Percentiles rank a stretch among this genome's conserved stretches.
These are phyloP conservation scores for Orbilia oligospora DNA, from an alignment of 2,329 filamentous ascomycete species.

Conservation along the genomic window DNA sequence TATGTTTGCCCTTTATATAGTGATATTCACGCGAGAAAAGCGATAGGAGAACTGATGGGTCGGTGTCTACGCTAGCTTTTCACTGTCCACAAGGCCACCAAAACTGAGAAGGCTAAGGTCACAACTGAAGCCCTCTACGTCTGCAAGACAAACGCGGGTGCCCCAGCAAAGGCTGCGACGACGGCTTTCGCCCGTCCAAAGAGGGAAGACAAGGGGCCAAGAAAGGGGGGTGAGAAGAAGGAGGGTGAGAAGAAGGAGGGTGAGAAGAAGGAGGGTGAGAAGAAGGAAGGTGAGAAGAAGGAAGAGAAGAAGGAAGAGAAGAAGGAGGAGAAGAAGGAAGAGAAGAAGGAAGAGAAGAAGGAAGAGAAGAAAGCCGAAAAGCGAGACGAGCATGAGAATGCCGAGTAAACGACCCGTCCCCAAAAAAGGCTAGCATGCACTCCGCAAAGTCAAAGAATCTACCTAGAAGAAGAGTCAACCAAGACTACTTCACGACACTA, in stretches of 20 bases:
- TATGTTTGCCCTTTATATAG: slow-evolving; percentile 2
- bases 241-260: background rate
- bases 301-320: slow-evolving; percentile 11
- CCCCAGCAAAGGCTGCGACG: background rate
- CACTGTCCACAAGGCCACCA: slow-evolving; percentile 2
- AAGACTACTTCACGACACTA: background rate
- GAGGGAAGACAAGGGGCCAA: background rate
- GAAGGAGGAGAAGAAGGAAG: background rate
- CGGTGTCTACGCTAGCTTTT: background rate
- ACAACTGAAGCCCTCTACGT: slow-evolving; percentile 26
- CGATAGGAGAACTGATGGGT: background rate
- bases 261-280: background rate
- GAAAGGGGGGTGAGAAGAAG: background rate
- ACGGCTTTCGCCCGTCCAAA: background rate
- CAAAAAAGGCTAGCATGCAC: background rate
- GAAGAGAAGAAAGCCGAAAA: too few relatives aligned
- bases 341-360: too few relatives aligned
- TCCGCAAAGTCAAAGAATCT: background rate
- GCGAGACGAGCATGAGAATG: too few relatives aligned
- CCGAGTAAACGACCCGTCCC: background rate
- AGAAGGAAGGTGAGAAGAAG: slow-evolving; percentile 3
- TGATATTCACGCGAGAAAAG: background rate
- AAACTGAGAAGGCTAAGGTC: slow-evolving; percentile 1
- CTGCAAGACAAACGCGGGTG: slow-evolving; percentile 14
- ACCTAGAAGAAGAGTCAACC: background rate